Conservation (phyloP, 2,329 filamentous ascomycete species). For the Fusarium sp. region DNA sequence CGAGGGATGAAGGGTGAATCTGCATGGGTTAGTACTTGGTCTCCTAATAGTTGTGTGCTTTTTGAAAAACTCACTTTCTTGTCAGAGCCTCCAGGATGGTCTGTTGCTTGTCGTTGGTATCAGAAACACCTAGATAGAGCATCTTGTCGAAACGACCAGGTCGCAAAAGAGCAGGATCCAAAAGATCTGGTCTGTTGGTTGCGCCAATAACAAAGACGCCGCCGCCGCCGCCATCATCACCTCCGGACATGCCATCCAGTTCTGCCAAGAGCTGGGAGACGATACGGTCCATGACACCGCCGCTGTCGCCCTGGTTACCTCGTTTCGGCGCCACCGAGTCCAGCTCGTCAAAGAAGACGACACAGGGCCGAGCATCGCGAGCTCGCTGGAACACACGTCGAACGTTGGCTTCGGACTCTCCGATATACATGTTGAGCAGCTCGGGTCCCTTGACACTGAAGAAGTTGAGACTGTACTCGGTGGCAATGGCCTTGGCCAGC, state of each 20-base stretch:
- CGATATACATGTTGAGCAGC: conserved; percentile 95
- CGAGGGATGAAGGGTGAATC: conserved; percentile 83
- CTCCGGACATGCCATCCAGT: conserved; percentile 96
- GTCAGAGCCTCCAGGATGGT: conserved; percentile 95
- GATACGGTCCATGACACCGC: conserved; percentile 97
- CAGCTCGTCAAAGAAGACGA: conserved; percentile 93
- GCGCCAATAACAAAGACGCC: conserved; percentile 97
- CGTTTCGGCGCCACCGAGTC: conserved; percentile 95
- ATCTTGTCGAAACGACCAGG: conserved; percentile 98
- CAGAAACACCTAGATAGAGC: conserved; percentile 94
- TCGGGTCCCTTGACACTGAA: conserved; percentile 94
- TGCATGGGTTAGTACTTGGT: conserved; percentile 49
- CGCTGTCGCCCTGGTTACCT: conserved; percentile 96
- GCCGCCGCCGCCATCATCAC: conserved; percentile 81
- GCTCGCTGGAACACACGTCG: conserved; percentile 88
- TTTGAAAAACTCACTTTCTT: conserved; percentile 76
- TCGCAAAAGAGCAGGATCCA: conserved; percentile 88
- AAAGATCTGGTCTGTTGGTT: conserved; percentile 91
- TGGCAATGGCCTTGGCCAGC: conserved; percentile 92
- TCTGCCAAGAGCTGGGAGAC: conserved; percentile 95
- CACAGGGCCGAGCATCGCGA: conserved; percentile 84
- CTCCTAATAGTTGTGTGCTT: background rate
- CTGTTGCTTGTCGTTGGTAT: conserved; percentile 95
- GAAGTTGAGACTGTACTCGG: conserved; percentile 93
- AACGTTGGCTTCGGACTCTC: conserved; percentile 92